Conservation (phyloP, 306 rosid genomes). For the Geum urbanum region DNA sequence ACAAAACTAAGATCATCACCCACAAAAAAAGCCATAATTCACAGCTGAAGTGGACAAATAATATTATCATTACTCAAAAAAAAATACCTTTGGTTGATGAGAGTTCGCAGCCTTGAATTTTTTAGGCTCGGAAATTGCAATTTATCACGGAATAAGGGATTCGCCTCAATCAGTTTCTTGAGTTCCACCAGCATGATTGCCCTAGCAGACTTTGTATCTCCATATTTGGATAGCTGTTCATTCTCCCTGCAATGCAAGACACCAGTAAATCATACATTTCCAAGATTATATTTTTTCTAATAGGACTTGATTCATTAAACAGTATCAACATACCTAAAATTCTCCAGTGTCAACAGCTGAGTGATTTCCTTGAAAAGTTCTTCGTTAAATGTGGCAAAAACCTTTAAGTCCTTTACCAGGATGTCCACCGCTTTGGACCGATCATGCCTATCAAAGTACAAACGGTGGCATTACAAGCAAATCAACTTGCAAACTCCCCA, state of each 20-base stretch:
- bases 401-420: slow-evolving; percentile 84
- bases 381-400: slow-evolving; percentile 85
- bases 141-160: slow-evolving; percentile 93
- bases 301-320: neutral
- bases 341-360: slow-evolving; percentile 87
- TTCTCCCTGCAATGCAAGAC: slow-evolving; percentile 59
- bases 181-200: slow-evolving; percentile 98
- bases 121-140: slow-evolving; percentile 94
- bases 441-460: slow-evolving; percentile 62
- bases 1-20: neutral
- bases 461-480: slow-evolving; percentile 10
- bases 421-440: slow-evolving; percentile 91
- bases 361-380: slow-evolving; percentile 95
- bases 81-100: slow-evolving; percentile 89
- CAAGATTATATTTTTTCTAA: slow-evolving; percentile 1
- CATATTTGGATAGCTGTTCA: slow-evolving; percentile 93
- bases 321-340: slow-evolving; percentile 56
- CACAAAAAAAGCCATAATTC: slow-evolving; percentile 14
- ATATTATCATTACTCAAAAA: slow-evolving; percentile 1
- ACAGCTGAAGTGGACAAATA: slow-evolving; percentile 13
- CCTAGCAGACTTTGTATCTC: slow-evolving; percentile 93
- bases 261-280: slow-evolving; percentile 12
- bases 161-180: slow-evolving; percentile 94
- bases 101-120: slow-evolving; percentile 89
- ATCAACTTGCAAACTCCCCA: neutral